Base-by-base conservation (phyloP, 805 yeast species). In the Zygosaccharomyces rouxii region DNA sequence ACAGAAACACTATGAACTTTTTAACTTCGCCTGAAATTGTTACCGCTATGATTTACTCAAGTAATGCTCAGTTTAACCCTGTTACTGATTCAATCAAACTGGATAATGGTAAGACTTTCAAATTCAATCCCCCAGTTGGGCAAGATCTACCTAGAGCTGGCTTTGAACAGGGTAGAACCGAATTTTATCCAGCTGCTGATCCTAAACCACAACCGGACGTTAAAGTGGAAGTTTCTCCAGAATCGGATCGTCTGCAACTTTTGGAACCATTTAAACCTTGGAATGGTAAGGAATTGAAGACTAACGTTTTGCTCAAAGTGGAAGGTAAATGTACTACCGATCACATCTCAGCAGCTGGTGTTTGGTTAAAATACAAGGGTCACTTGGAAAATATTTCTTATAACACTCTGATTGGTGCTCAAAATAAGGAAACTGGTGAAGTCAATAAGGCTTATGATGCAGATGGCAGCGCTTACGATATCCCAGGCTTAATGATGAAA, bases 311-410 rank as follows among this genome's bases (percentile, higher is more conserved):
- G 52, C 71, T 92, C 64, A 92, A 92, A 72, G 98, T 94, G 40
- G 92, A 89, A 71, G 99, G 99, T 55, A 92, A 92, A 71, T 94
- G 98, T 77, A 92, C 99, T 37, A 92, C 99, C 33, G 99, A 92
- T 69, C 99, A 92, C 68, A 94, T 92, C 59, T 89, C 97, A 22
- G 98, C 98, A 45, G 99, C 99, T 40, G 99, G 99, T 64, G 95
- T 84, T 13, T 92, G 99, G 99, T 79, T 92, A 71, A 94, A 94
- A 75, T 92, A 94, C 75, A 94, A 94, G 74, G 99, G 99, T 37
- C 99, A 92, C 66, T 77, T 92, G 63, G 97, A 92, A 67, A 92
- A 92, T 72, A 94, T 92, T 58, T 86, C 97, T 7, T 79, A 94
- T 73, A 92, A 92, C 74, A 94, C 98, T 10, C 76, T 92, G 63